phyloP scores from a whole-genome alignment of 371 early-diverging fungal genomes.

The Thermomucor indicae-seudaticae region DNA sequence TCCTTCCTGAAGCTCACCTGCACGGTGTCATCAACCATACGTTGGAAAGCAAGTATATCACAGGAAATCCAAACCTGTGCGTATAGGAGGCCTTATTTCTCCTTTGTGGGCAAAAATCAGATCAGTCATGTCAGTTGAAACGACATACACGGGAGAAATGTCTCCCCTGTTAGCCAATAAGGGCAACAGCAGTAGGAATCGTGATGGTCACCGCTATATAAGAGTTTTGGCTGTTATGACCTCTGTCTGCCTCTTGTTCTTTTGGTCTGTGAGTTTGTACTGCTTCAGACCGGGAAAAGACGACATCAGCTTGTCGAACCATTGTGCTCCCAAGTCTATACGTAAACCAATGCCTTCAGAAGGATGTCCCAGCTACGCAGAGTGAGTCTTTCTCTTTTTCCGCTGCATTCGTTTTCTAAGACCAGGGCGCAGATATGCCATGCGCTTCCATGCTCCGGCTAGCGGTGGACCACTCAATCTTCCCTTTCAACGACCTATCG shows the following conservation, averaged over 20 bases:
- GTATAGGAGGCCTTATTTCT: too few species aligned
- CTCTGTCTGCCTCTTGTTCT: neutral
- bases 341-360: neutral
- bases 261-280: neutral
- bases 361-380: neutral
- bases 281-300: neutral
- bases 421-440: constrained; percentile 7
- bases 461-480: constrained; percentile 33
- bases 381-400: neutral
- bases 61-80: too few species aligned
- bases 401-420: too few species aligned
- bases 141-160: too few species aligned
- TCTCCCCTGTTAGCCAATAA: too few species aligned
- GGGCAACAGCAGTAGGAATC: neutral
- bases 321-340: too few species aligned
- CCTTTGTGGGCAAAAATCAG: too few species aligned
- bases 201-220: neutral
- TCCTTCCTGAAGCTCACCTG: too few species aligned
- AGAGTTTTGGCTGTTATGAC: neutral
- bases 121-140: too few species aligned
- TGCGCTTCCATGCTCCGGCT: constrained; percentile 28
- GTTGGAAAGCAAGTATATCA: too few species aligned
- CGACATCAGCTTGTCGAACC: neutral
- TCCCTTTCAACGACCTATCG: constrained; percentile 40
- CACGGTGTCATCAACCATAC: too few species aligned